phyloP scores from a whole-genome alignment of 805 yeast species.

The Ogataea nitratoaversa region DNA sequence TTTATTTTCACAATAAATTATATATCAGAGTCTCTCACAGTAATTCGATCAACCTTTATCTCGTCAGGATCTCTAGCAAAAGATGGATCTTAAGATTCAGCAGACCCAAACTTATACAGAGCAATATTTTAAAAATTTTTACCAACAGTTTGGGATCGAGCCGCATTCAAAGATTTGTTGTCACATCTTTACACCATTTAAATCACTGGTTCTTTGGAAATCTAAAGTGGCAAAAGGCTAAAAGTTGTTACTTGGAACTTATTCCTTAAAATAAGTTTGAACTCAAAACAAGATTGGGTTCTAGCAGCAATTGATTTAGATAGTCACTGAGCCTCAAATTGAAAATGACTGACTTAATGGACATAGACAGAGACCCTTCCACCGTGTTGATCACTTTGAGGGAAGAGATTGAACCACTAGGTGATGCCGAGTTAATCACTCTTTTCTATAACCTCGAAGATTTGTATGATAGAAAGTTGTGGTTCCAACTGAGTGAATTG shows the following conservation, averaged over 20 bases:
- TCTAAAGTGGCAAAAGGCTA: conserved; percentile 1
- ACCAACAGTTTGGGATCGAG: background rate
- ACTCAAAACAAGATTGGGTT: too few species aligned
- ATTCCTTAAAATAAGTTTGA: too few species aligned
- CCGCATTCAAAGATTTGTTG: background rate
- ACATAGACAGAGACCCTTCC: conserved; percentile 36
- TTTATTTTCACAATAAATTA: too few species aligned
- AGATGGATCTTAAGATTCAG: too few species aligned
- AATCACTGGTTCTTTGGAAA: too few species aligned
- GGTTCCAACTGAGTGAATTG: conserved; percentile 86
- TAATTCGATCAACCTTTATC: too few species aligned
- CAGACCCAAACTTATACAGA: background rate
- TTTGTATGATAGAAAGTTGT: conserved; percentile 79
- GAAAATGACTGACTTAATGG: conserved; percentile 10
- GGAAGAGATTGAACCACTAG: conserved; percentile 50
- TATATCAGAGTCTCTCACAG: too few species aligned
- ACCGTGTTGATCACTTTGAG: conserved; percentile 57
- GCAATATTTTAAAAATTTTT: background rate
- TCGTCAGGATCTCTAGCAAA: too few species aligned
- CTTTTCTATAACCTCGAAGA: conserved; percentile 73
- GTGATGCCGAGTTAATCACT: conserved; percentile 47
- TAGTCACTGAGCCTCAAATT: too few species aligned
- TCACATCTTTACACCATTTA: background rate
- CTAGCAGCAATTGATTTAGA: too few species aligned
- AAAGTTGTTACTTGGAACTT: too few species aligned